These are phyloP conservation scores for Eucalyptus pauciflora DNA, from an alignment of 345 rosid genomes.

Conservation along the genomic window DNA sequence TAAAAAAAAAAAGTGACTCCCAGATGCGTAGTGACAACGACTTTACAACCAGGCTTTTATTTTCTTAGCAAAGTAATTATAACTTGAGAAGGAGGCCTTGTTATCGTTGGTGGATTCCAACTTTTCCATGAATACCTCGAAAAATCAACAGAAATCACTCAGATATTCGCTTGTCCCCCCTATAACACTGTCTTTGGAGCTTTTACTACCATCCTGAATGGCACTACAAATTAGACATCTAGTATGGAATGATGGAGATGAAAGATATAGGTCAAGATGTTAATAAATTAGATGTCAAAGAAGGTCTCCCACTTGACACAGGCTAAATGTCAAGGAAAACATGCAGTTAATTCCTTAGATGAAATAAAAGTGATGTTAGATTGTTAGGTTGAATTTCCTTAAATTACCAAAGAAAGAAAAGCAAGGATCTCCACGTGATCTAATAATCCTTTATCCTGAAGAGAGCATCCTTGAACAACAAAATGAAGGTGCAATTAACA, in stretches of 20 bases:
- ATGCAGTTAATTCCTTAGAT: background rate
- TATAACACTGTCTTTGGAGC: background rate
- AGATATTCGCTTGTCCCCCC: background rate
- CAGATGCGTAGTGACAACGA: background rate
- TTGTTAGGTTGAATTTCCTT: background rate
- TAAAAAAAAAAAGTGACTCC: background rate
- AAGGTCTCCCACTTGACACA: background rate
- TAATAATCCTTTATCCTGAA: background rate
- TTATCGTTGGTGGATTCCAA: background rate
- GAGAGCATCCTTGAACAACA: background rate
- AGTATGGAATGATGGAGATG: background rate
- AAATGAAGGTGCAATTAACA: background rate
- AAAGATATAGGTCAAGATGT: background rate
- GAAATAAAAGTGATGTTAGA: background rate
- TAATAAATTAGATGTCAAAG: background rate
- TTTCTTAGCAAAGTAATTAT: background rate
- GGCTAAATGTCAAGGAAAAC: background rate
- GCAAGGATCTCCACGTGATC: background rate
- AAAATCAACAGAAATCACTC: background rate
- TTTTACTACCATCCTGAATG: background rate
- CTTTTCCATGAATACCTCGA: background rate
- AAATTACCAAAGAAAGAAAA: background rate
- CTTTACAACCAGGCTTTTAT: background rate
- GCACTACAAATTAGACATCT: background rate
- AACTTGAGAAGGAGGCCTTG: background rate